Evolutionary conservation across 768 basidiomycete genomes (phyloP), one percentile per base, ranked within the genome.

Genomic region (Serendipita sp.): DNA sequence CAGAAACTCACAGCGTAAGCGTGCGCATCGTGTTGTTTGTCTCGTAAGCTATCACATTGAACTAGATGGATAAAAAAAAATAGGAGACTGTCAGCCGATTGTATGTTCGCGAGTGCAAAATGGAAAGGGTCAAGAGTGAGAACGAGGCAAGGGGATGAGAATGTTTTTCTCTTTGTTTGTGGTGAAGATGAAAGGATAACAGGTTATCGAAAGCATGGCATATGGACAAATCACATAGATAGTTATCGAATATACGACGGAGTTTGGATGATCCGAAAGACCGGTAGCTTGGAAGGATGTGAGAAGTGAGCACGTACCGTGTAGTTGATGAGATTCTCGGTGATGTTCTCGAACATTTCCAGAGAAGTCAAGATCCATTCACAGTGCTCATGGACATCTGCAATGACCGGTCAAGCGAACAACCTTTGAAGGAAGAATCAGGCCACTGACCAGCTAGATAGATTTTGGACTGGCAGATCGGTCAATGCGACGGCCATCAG

Each of bases 301-400:
- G 9, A 17, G n/a, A 9, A 48, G n/a, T 7, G 17, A 56, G 85
- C 83, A 70, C 88, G 86, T 75, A 88, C 88, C 20, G 83, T 81
- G 69, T 84, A 88, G 64, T 79, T 77, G 67, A 88, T 86, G 66
- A 87, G 69, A 68, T 87, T 88, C 67, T 87, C 83, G 3, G 81
- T 76, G 65, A 88, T 82, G 31, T 77, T 79, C 1, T 82, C 76
- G 66, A 87, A 87, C 81, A 86, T 86, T 64, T 89, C 88, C 56
- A 89, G 68, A 66, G 81, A 84, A 1, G 77, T 76, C 28, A 89
- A 69, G 31, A 85, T 81, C 64, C 84, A 84, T 62, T 88, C 86
- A 75, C 84, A 82, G 66, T 89, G 87, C 68, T 89, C 88, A 64
- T 80, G 77, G 1, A 87, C 84, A 68, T 88, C 86, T 9, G 85